phyloP scores from a whole-genome alignment of 805 yeast genomes.

The Nakazawaea populi region DNA sequence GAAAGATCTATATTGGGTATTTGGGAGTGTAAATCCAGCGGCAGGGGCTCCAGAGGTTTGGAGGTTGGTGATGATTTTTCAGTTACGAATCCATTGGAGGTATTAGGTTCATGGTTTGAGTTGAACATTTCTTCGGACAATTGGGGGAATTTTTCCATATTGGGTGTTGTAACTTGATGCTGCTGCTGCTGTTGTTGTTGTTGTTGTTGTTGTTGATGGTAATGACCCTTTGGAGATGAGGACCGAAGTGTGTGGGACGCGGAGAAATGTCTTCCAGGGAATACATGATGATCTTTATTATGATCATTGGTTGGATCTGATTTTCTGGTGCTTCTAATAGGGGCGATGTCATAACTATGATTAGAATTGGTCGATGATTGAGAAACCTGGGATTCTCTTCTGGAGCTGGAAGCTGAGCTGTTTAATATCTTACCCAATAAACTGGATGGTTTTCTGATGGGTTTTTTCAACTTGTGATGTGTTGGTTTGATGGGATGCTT shows the following conservation, averaged over 20 bases:
- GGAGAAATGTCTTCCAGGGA: slow-evolving; percentile 7
- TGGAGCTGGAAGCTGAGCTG: neutral
- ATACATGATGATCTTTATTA: slow-evolving; percentile 2
- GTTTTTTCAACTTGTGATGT: slow-evolving; percentile 23
- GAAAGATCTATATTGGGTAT: slow-evolving; percentile 5
- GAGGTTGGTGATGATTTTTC: slow-evolving; percentile 9
- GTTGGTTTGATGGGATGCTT: slow-evolving; percentile 44
- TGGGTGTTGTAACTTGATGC: slow-evolving; percentile 1
- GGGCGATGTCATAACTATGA: neutral
- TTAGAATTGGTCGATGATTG: neutral
- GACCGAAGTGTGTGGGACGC: neutral
- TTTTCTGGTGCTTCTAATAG: neutral
- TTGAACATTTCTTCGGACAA: slow-evolving; percentile 7
- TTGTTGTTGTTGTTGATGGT: neutral
- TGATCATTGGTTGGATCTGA: slow-evolving; percentile 6
- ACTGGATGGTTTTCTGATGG: slow-evolving; percentile 27
- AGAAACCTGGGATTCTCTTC: slow-evolving; percentile 7
- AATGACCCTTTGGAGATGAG: neutral
- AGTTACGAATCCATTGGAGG: neutral
- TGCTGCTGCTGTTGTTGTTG: neutral
- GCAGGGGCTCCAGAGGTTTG: neutral
- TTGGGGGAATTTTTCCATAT: slow-evolving; percentile 1
- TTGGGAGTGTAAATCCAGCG: neutral
- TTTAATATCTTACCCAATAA: slow-evolving; percentile 17
- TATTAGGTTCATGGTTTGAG: neutral